Evolutionary conservation across 2,329 filamentous ascomycete genomes (phyloP).

Genomic region (Fusarium anguioides): DNA sequence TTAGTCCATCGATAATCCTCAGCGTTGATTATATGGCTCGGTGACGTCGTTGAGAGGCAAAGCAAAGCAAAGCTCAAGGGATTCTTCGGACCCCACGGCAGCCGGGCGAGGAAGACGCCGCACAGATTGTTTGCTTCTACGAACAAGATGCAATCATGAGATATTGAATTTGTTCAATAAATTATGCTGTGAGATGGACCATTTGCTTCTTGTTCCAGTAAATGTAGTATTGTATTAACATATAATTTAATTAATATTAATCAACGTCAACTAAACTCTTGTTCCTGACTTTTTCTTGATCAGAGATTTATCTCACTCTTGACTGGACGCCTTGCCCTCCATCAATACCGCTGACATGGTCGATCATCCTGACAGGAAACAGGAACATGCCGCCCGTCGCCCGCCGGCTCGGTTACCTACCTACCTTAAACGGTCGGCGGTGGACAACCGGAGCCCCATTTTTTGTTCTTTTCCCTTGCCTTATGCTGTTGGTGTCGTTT

Average conservation of each 20-base stretch:
- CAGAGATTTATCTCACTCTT: neutral
- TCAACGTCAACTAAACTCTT: neutral
- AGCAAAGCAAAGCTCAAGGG: neutral
- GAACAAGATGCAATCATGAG: too few relatives aligned
- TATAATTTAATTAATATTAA: neutral
- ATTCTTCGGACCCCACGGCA: neutral
- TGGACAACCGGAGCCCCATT: neutral
- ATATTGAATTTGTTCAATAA: too few relatives aligned
- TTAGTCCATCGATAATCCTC: neutral
- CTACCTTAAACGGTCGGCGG: neutral
- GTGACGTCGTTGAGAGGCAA: slow-evolving; percentile 33
- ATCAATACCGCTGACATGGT: neutral
- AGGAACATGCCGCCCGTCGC: slow-evolving; percentile 18
- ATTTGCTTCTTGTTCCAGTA: too few relatives aligned
- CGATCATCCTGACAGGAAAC: slow-evolving; percentile 10
- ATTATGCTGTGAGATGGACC: neutral
- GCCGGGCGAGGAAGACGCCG: neutral
- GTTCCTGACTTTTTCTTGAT: too few relatives aligned
- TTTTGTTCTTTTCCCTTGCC: neutral
- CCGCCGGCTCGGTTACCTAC: slow-evolving; percentile 3
- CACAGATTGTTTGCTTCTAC: neutral
- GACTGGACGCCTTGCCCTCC: slow-evolving; percentile 9
- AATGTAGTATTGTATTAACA: too few relatives aligned
- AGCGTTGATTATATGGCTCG: neutral
- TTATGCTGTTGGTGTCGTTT: slow-evolving; percentile 9